Percentiles rank a stretch among this genome's conserved stretches.
Conservation (phyloP, 2,329 filamentous ascomycete species). For the Huntiella decipiens region DNA sequence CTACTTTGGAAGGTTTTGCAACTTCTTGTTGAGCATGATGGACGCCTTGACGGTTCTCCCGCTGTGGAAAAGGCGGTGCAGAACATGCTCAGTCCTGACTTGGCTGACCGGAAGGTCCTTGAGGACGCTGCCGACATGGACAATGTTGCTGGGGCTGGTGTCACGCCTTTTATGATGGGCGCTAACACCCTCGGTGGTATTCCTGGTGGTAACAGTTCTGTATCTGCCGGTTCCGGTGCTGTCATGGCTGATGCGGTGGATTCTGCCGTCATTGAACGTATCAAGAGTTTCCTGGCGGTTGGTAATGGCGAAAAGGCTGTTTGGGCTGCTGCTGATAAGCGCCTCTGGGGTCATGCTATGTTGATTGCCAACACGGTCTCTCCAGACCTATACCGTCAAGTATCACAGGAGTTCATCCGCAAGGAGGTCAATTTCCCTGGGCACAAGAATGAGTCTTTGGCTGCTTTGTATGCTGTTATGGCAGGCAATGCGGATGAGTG, state of each 20-base stretch:
- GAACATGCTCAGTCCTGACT: slow-evolving; percentile 47
- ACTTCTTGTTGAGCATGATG: slow-evolving; percentile 72
- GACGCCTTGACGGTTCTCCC: slow-evolving; percentile 52
- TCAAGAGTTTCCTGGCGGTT: slow-evolving; percentile 53
- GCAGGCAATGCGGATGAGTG: slow-evolving; percentile 89
- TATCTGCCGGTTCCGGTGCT: too few relatives aligned
- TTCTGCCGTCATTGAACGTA: slow-evolving; percentile 45
- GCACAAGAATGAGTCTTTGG: slow-evolving; percentile 68
- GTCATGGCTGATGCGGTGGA: slow-evolving; percentile 45
- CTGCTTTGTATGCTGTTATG: slow-evolving; percentile 81
- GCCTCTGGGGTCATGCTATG: slow-evolving; percentile 92
- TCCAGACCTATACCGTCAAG: slow-evolving; percentile 72
- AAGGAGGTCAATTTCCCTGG: slow-evolving; percentile 77
- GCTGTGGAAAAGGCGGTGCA: slow-evolving; percentile 57
- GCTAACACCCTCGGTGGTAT: neutral
- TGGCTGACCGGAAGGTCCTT: neutral
- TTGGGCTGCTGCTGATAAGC: slow-evolving; percentile 82
- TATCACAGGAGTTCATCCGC: slow-evolving; percentile 85
- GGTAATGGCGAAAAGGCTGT: slow-evolving; percentile 83
- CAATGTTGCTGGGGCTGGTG: neutral
- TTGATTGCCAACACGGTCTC: slow-evolving; percentile 65
- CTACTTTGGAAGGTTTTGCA: slow-evolving; percentile 75
- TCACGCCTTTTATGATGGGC: neutral
- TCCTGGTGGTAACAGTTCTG: slow-evolving; percentile 18
- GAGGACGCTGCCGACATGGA: neutral